These are phyloP conservation scores for Zygotorulaspora florentina DNA, from an alignment of 805 yeast species.

Conservation along the genomic window DNA sequence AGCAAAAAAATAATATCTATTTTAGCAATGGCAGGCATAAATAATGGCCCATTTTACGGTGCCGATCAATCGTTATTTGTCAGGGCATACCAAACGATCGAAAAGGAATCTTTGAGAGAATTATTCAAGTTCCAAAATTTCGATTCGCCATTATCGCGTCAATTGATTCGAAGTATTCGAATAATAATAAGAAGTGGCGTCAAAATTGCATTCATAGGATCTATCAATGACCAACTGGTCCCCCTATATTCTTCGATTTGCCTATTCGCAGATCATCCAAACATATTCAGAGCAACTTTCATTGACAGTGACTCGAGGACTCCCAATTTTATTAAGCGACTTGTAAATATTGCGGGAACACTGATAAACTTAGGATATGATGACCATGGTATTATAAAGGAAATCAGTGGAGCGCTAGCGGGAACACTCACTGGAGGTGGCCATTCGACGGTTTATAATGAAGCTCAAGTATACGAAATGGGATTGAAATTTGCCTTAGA, in stretches of 20 bases:
- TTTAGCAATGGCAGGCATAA: constrained; percentile 93
- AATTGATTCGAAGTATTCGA: constrained; percentile 62
- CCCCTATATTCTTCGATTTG: constrained; percentile 88
- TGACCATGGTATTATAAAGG: constrained; percentile 84
- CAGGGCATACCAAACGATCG: constrained; percentile 86
- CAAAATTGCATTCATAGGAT: constrained; percentile 78
- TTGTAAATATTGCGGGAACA: constrained; percentile 69
- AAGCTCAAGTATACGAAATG: constrained; percentile 74
- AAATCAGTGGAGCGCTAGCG: constrained; percentile 71
- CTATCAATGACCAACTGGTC: constrained; percentile 89
- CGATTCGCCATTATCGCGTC: constrained; percentile 65
- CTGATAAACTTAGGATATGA: constrained; percentile 71
- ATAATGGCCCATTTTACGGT: constrained; percentile 91
- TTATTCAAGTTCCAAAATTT: constrained; percentile 83
- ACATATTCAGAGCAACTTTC: constrained; percentile 82
- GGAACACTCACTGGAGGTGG: constrained; percentile 96
- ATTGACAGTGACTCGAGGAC: constrained; percentile 78
- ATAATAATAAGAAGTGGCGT: constrained; percentile 64
- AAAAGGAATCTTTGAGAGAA: constrained; percentile 80
- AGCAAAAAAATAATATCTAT: constrained; percentile 54
- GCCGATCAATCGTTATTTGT: constrained; percentile 80
- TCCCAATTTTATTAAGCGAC: constrained; percentile 71
- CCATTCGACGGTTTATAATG: constrained; percentile 85
- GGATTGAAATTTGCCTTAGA: constrained; percentile 73
- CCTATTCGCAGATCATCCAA: constrained; percentile 80